phyloP scores from a whole-genome alignment of 2,329 filamentous ascomycete species.

The Aureobasidium melanogenum region DNA sequence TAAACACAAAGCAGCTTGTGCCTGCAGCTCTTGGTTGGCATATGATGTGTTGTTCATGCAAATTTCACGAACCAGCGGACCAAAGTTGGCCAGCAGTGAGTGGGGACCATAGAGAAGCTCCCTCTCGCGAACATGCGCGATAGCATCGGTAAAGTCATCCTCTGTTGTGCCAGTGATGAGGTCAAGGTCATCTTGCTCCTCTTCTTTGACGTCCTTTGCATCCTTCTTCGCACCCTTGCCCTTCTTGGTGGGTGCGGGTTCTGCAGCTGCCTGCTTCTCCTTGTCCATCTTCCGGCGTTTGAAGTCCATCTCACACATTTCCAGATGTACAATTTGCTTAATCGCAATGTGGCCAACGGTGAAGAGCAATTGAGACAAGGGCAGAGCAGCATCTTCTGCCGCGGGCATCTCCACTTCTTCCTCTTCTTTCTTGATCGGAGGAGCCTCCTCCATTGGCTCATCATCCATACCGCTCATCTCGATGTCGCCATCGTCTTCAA shows the following conservation, averaged over 20 bases:
- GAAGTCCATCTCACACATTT: constrained; percentile 95
- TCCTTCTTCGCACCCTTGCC: constrained; percentile 36
- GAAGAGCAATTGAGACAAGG: constrained; percentile 83
- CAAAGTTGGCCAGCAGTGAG: constrained; percentile 82
- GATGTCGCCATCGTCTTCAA: constrained; percentile 26
- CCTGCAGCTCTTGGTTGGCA: constrained; percentile 80
- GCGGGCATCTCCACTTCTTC: constrained; percentile 17
- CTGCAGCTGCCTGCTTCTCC: constrained; percentile 50
- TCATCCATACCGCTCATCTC: constrained; percentile 29
- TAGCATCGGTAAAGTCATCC: constrained; percentile 83
- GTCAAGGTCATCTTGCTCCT: constrained; percentile 82
- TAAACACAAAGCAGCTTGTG: constrained; percentile 85
- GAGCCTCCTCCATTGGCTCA: constrained; percentile 16
- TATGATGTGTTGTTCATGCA: constrained; percentile 93
- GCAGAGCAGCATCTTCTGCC: constrained; percentile 43
- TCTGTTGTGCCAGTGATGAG: constrained; percentile 94
- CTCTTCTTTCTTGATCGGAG: constrained; percentile 15
- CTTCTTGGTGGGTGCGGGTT: constrained; percentile 21
- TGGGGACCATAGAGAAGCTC: constrained; percentile 75
- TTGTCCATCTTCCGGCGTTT: constrained; percentile 91
- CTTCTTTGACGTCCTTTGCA: constrained; percentile 42
- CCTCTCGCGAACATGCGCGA: constrained; percentile 74
- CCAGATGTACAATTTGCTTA: constrained; percentile 97
- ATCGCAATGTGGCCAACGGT: constrained; percentile 94
- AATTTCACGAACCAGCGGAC: constrained; percentile 83